Evolutionary conservation across 495 filamentous ascomycete genomes (phyloP), one percentile per base, ranked within the genome.

Genomic region (Penicillium chermesinum): DNA sequence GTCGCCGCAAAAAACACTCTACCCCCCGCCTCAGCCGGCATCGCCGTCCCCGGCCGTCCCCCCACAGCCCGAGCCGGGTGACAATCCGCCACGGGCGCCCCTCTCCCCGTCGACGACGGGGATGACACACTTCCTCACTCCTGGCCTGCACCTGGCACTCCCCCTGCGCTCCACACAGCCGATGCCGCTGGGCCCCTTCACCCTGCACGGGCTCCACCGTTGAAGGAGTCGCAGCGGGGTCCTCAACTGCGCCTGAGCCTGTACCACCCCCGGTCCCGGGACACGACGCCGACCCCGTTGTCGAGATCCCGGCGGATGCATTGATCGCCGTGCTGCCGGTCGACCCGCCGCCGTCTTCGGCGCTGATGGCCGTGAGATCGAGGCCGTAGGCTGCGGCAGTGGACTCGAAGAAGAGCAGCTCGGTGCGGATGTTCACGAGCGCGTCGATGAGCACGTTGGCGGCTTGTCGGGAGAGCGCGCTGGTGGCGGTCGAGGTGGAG

Each of bases 391-490:
- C 77, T n/a, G 50, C 58, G 3, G 83, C 79, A 0, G 79, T 77
- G 25, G 78, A 72, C 38, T 86, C 79, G 60, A 91, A 89, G 63
- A 89, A 82, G 17, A 63, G 58, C 49, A 89, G 72, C 57, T 91
- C 87, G 9, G 73, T 72, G 17, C 75, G 76, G 57, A 89, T 80
- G 53, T 84, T 86, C 15, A 72, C 77, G 2, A 89, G 68, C 0
- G 80, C 72, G 42, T 82, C 79, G 53, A 84, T 78, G 35, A 89
- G 71, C 46, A 84, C 68, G 52, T 82, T 68, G 15, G 82, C 67
- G 20, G 80, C 72, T 50, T 72, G 67, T 15, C 76, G 73, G 54
- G 45, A 25, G 44, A 30, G 49, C 56, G 52, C 48, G 50, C 55
- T 41, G 13, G 32, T 22, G 30, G 38, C 30, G 33, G 43, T 44